Evolutionary conservation across 257 asterid genomes (phyloP).

Genomic region (Anisodus tanguticus): DNA sequence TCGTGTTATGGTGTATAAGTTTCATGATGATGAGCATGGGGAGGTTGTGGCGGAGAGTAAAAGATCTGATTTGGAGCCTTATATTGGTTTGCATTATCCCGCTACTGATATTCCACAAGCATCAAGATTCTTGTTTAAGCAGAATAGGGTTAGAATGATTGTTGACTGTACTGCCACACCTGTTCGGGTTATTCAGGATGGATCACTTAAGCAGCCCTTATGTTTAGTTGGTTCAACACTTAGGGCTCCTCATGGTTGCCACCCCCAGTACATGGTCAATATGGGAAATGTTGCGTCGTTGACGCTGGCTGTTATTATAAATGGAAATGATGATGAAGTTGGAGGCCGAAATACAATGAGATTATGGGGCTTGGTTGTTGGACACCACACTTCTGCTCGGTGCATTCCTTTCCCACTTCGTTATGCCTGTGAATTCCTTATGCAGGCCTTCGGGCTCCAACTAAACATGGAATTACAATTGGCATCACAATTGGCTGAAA

Average conservation of each 20-base stretch:
- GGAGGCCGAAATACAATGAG: slow-evolving; percentile 51
- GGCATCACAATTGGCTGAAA: slow-evolving; percentile 56
- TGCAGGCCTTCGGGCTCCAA: slow-evolving; percentile 69
- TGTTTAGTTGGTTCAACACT: slow-evolving; percentile 65
- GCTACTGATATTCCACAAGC: slow-evolving; percentile 67
- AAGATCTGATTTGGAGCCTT: slow-evolving; percentile 57
- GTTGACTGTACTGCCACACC: slow-evolving; percentile 56
- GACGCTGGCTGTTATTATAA: slow-evolving; percentile 56
- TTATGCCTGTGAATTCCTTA: slow-evolving; percentile 63
- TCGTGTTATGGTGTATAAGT: slow-evolving; percentile 63
- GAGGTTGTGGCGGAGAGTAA: slow-evolving; percentile 64
- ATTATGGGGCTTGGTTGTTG: slow-evolving; percentile 69
- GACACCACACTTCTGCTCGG: slow-evolving; percentile 63
- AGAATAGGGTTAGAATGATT: slow-evolving; percentile 60
- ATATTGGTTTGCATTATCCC: slow-evolving; percentile 62
- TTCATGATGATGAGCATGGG: slow-evolving; percentile 70
- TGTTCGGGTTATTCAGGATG: slow-evolving; percentile 51
- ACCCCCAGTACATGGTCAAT: slow-evolving; percentile 59
- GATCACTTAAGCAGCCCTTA: slow-evolving; percentile 51
- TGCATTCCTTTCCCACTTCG: slow-evolving; percentile 61
- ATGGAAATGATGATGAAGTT: slow-evolving; percentile 50
- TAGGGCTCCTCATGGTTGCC: slow-evolving; percentile 66
- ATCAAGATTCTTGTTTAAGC: slow-evolving; percentile 59
- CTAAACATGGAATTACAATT: slow-evolving; percentile 63
- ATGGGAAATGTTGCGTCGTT: slow-evolving; percentile 66